Evolutionary conservation across 2,329 filamentous ascomycete species (phyloP), one percentile per base, ranked within the genome.

Genomic region (Colletotrichum tropicale): DNA sequence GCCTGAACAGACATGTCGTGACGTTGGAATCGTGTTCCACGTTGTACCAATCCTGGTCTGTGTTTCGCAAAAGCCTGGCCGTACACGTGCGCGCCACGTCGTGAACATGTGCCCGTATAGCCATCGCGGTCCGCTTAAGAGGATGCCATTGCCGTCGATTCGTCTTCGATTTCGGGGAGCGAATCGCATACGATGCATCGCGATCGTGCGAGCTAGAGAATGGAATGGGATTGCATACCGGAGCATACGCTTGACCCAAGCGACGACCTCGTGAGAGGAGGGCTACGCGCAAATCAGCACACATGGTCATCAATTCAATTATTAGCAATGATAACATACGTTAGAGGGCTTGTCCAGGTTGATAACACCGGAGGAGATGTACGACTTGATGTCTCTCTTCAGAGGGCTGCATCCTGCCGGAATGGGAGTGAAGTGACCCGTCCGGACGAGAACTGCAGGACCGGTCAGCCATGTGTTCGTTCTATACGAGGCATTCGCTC

Each of bases 221-320:
- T 66, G 43, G 56, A 62, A 56, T 18, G 62, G 66, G 15, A 56
- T 28, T 76, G 74, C 87, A 78, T 92, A 96, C 94, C 94, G 93
- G 72, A 99, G 91, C 82, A 98, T 98, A 81, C 96, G 94, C 93
- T 99, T 99, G 81, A 98, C 94, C 97, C 97, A 99, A 80, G 97
- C 96, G 83, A 99, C 97, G 79, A 99, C 97, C 90, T 99, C 97
- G 91, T 99, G 97, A 83, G 94, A 97, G 80, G 65, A 70, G 69
- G 77, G 77, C 76, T 77, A 48, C 30, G 13, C 48, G 28, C 28
- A 16, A 34, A 56, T 77, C 52, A 77, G 65, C 18, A 73, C 18
- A 28, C 15, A 15, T 26, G 3, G 28, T 9, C 12, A 65, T 55
- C 30, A 34, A 26, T 24, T 10, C 4, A 16, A 5, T 15, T 8